These are phyloP conservation scores for Didymella exigua DNA, from an alignment of 2,329 filamentous ascomycete species.

Conservation along the genomic window DNA sequence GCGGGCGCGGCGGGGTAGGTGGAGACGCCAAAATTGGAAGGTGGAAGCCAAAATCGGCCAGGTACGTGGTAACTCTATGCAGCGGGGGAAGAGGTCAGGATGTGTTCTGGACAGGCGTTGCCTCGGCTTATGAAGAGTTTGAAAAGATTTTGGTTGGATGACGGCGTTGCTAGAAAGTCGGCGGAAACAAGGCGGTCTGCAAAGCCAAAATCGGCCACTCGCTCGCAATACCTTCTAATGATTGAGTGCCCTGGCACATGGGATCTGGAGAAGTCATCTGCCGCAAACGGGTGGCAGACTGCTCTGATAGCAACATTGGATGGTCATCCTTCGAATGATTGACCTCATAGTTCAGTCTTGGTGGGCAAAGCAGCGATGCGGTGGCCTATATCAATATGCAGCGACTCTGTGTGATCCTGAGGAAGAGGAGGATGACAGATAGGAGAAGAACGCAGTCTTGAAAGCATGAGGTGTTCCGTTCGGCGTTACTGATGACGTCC, in stretches of 20 bases:
- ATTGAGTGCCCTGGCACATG: background rate
- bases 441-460: conserved; percentile 3
- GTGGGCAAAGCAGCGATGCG: background rate
- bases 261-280: background rate
- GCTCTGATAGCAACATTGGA: background rate
- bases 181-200: conserved; percentile 5
- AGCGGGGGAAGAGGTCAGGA: background rate
- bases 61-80: conserved; percentile 7
- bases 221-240: conserved; percentile 15
- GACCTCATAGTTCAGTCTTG: background rate
- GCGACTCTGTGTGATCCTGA: background rate
- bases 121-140: conserved; percentile 15
- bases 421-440: background rate
- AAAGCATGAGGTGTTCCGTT: conserved; percentile 6
- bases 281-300: conserved; percentile 8
- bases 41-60: conserved; percentile 8
- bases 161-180: conserved; percentile 12
- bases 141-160: conserved; percentile 9
- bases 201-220: conserved; percentile 14
- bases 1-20: conserved; percentile 18
- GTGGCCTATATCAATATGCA: background rate
- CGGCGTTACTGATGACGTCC: conserved; percentile 8
- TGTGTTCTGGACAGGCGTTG: background rate
- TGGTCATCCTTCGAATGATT: background rate
- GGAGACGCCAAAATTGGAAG: conserved; percentile 16